These are phyloP conservation scores for Xylaria multiplex DNA, from an alignment of 2,329 filamentous ascomycete genomes.

Conservation along the genomic window DNA sequence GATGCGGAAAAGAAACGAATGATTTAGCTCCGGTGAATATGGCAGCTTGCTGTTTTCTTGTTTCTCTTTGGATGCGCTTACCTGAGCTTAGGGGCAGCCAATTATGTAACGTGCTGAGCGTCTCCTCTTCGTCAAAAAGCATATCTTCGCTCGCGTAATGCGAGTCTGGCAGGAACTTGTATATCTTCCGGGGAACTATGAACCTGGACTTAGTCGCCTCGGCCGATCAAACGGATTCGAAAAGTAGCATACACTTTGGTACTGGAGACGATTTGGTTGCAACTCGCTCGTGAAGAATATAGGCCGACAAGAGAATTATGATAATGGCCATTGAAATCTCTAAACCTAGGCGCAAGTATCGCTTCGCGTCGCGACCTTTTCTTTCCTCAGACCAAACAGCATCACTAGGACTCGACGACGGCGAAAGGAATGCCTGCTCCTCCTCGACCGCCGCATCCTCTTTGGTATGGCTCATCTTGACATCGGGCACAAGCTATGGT, in stretches of 20 bases:
- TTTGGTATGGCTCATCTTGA: conserved; percentile 41
- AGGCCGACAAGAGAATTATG: conserved; percentile 45
- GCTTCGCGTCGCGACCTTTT: conserved; percentile 27
- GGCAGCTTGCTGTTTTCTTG: no score
- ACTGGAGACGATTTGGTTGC: conserved; percentile 44
- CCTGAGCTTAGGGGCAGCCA: conserved; percentile 51
- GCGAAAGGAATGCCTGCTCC: conserved; percentile 47
- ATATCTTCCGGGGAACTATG: conserved; percentile 50
- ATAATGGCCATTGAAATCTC: conserved; percentile 47
- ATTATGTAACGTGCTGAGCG: conserved; percentile 50
- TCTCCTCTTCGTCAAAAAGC: conserved; percentile 49
- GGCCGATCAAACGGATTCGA: background rate
- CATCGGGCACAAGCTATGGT: conserved; percentile 1
- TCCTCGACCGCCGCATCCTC: conserved; percentile 42
- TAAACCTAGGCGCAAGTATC: conserved; percentile 45
- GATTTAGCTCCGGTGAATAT: conserved; percentile 3
- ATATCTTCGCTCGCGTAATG: conserved; percentile 50
- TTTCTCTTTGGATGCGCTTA: conserved; percentile 20
- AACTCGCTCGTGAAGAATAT: conserved; percentile 34
- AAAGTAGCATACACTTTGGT: conserved; percentile 46
- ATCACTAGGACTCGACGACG: conserved; percentile 25
- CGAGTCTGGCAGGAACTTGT: conserved; percentile 49
- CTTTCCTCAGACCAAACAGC: conserved; percentile 34
- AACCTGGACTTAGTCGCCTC: conserved; percentile 25
- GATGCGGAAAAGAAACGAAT: background rate